Base-by-base conservation (phyloP, 805 yeast species). In the Lipomyces japonicus region DNA sequence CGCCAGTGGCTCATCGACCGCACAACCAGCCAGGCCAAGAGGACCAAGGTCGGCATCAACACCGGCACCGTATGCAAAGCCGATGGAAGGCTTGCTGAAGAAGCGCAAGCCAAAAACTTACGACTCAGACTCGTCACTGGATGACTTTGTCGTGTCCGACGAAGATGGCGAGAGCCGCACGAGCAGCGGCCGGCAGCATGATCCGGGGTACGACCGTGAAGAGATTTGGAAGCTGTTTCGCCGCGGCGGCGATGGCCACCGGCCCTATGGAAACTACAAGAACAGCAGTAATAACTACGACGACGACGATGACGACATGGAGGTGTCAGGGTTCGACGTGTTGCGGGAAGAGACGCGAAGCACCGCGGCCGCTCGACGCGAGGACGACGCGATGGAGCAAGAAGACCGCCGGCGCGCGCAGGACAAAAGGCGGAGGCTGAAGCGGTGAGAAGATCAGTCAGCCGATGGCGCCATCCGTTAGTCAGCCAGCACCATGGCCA, bases 221-320 rank as follows among this genome's bases (percentile, higher is more conserved):
- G 96, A 89, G 66, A 90, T 91, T 41, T 88, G 96, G 96, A 78
- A 81, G 18, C 76, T 91, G 67, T 85, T 90, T 66, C 82, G 80
- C 62, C 74, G 78, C 50, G 87, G 89, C 2, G 75, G 74, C 51
- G 72, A 39, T 28, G 19, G 26, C 16, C 49, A 45, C 14, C 25
- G 75, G 47, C 71, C 39, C 2, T 42, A 44, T 12, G 75, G 72
- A 53, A 64, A 71, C 24, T 67, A 68, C 32, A 19, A 18, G 9
- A 61, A 60, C 24, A 72, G 73, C 22, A 76, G 69, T 36, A 70
- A 61, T 42, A 81, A 76, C 50, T 88, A 86, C 61, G 61, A 60
- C 24, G 72, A 73, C 22, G 76, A 70, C 35, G 70, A 61, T 42
- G 81, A 76, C 50, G 88, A 86, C 61, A 91, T 93, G 97, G 97